A percentile compares a stretch with the other conserved stretches of the same genome.
Conservation (phyloP, 331 rosid species). For the Quercus tomentella region DNA sequence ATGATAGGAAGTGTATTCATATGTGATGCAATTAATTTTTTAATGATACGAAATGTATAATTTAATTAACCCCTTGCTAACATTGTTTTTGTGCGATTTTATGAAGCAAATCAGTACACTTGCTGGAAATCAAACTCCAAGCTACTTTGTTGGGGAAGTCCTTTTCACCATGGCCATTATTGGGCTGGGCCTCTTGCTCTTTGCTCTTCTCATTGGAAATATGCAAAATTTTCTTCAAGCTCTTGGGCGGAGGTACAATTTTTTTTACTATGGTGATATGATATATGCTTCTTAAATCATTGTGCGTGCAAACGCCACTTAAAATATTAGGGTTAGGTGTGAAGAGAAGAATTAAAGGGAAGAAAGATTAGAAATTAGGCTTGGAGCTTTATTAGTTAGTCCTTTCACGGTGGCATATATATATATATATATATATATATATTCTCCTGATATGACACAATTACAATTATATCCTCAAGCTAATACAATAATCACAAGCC, state of each 20-base stretch:
- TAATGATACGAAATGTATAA: too few relatives aligned
- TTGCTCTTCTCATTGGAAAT: slow-evolving; percentile 81
- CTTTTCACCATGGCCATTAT: slow-evolving; percentile 70
- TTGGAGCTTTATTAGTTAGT: too few relatives aligned
- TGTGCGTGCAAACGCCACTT: neutral
- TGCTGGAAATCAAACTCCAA: slow-evolving; percentile 76
- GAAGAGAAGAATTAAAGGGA: too few relatives aligned
- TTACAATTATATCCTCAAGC: too few relatives aligned
- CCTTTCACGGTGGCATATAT: too few relatives aligned
- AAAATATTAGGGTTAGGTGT: neutral
- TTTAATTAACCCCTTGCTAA: neutral
- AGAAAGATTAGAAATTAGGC: too few relatives aligned
- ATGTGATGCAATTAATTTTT: neutral
- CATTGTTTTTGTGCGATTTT: slow-evolving; percentile 9
- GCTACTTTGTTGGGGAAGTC: slow-evolving; percentile 72
- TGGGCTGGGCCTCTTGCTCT: slow-evolving; percentile 72
- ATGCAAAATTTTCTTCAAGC: slow-evolving; percentile 89
- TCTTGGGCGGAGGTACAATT: slow-evolving; percentile 66
- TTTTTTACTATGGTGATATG: neutral
- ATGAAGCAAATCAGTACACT: slow-evolving; percentile 91
- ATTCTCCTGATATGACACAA: too few relatives aligned
- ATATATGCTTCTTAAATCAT: neutral
- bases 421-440: too few relatives aligned
- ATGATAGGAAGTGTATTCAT: neutral
- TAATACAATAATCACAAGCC: too few relatives aligned